Conservation (phyloP, 768 basidiomycete species). For the Mycena pura region DNA sequence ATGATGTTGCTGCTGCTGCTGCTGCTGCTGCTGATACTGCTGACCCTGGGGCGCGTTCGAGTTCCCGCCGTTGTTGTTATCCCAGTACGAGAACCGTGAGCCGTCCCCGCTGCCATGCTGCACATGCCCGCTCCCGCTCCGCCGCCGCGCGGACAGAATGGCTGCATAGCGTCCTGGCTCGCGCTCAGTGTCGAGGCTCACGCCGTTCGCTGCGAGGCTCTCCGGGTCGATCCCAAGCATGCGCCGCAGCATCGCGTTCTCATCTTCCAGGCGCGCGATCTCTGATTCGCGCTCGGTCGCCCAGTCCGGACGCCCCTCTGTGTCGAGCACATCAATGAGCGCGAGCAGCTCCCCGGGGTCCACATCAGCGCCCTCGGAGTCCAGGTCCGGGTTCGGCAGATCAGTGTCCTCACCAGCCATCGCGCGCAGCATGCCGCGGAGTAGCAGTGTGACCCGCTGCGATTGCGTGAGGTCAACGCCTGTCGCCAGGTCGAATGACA, state of each 20-base stretch:
- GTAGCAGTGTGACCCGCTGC: constrained; percentile 70
- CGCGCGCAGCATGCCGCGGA: constrained; percentile 75
- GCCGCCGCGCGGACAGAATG: constrained; percentile 42
- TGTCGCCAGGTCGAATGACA: constrained; percentile 61
- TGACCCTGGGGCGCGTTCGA: constrained; percentile 29
- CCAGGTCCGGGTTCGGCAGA: constrained; percentile 39
- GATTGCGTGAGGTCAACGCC: constrained; percentile 68
- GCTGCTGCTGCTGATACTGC: constrained; percentile 31
- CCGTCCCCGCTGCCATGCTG: constrained; percentile 31
- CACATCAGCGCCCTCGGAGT: constrained; percentile 42
- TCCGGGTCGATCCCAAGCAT: constrained; percentile 76
- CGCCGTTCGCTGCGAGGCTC: constrained; percentile 57
- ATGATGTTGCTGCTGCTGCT: too few species aligned
- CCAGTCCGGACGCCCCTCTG: constrained; percentile 73
- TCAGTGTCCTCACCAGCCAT: constrained; percentile 71
- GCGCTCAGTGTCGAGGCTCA: constrained; percentile 58
- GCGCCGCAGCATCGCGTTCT: constrained; percentile 81
- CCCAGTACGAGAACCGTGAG: constrained; percentile 39
- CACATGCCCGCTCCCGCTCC: constrained; percentile 30
- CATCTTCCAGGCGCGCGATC: constrained; percentile 78
- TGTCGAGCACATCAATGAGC: constrained; percentile 38
- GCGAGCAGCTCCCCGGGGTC: constrained; percentile 48
- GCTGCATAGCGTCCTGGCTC: constrained; percentile 48
- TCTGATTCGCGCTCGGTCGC: constrained; percentile 87
- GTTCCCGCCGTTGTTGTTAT: constrained; percentile 27